Evolutionary conservation across 306 rosid genomes (phyloP).

Genomic region (Trifolium repens): DNA sequence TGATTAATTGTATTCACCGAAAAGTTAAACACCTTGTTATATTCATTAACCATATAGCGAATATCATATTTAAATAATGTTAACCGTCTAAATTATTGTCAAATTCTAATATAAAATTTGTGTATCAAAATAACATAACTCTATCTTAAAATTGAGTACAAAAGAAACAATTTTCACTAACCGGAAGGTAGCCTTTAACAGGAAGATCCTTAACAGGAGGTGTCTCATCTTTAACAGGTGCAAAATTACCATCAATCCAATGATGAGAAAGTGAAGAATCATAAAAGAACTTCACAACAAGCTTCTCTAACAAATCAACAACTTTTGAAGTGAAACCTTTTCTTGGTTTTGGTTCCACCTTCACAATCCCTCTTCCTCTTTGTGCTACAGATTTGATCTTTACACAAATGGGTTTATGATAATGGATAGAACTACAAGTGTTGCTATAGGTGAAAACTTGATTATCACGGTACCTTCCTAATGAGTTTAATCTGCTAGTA

Average conservation of each 20-base stretch:
- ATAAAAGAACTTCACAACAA: constrained; percentile 68
- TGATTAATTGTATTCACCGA: too few species aligned
- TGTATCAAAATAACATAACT: too few species aligned
- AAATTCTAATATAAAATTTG: too few species aligned
- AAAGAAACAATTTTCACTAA: constrained; percentile 38
- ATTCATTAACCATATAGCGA: too few species aligned
- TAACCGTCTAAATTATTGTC: too few species aligned
- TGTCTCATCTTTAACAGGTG: constrained; percentile 74
- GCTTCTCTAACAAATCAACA: constrained; percentile 69
- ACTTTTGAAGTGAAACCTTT: constrained; percentile 66
- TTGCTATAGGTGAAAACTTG: not conserved
- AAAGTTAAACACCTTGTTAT: too few species aligned
- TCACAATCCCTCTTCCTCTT: constrained; percentile 38
- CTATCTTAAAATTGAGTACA: too few species aligned
- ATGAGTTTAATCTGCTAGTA: not conserved
- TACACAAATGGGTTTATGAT: not conserved
- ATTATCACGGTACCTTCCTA: not conserved
- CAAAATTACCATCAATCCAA: constrained; percentile 76
- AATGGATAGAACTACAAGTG: not conserved
- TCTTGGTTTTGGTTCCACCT: constrained; percentile 71
- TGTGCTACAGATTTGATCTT: not conserved
- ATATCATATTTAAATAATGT: too few species aligned
- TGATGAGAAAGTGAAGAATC: constrained; percentile 70
- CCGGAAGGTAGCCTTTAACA: constrained; percentile 82
- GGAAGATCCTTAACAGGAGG: constrained; percentile 71